Evolutionary conservation across 129 eudicot genomes (phyloP).

Genomic region (Tagetes erecta): DNA sequence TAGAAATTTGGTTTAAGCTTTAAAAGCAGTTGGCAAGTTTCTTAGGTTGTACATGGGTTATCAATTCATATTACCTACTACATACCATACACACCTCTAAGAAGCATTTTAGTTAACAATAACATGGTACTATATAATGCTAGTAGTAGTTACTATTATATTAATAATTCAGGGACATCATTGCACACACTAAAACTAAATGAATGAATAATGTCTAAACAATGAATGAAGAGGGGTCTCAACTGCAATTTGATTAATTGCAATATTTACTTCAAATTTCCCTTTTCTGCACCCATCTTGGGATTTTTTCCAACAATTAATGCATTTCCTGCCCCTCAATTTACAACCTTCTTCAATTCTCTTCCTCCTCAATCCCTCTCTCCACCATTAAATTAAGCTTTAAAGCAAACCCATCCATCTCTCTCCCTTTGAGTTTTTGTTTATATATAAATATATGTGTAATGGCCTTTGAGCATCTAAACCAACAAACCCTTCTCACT

Average conservation of each 20-base stretch:
- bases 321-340: slow-evolving; percentile 62
- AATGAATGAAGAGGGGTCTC: slow-evolving; percentile 57
- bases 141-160: slow-evolving; percentile 10
- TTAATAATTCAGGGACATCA: slow-evolving; percentile 14
- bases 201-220: slow-evolving; percentile 44
- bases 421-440: slow-evolving; percentile 45
- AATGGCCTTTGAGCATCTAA: slow-evolving; percentile 50
- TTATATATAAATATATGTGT: slow-evolving; percentile 41
- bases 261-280: slow-evolving; percentile 60
- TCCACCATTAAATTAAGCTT: slow-evolving; percentile 43
- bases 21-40: slow-evolving; percentile 47
- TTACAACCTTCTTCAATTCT: slow-evolving; percentile 47
- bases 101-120: slow-evolving; percentile 20
- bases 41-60: slow-evolving; percentile 38
- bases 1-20: slow-evolving; percentile 66
- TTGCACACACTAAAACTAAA: slow-evolving; percentile 30
- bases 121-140: slow-evolving; percentile 34
- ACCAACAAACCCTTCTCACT: slow-evolving; percentile 51
- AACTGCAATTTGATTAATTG: slow-evolving; percentile 53
- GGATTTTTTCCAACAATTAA: slow-evolving; percentile 63
- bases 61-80: slow-evolving; percentile 39
- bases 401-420: slow-evolving; percentile 46
- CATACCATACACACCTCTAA: slow-evolving; percentile 29
- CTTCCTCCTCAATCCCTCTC: slow-evolving; percentile 32
- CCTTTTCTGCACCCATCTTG: slow-evolving; percentile 59